These are phyloP conservation scores for Colletotrichum theobromicola DNA, from an alignment of 2,329 filamentous ascomycete species.

Conservation along the genomic window DNA sequence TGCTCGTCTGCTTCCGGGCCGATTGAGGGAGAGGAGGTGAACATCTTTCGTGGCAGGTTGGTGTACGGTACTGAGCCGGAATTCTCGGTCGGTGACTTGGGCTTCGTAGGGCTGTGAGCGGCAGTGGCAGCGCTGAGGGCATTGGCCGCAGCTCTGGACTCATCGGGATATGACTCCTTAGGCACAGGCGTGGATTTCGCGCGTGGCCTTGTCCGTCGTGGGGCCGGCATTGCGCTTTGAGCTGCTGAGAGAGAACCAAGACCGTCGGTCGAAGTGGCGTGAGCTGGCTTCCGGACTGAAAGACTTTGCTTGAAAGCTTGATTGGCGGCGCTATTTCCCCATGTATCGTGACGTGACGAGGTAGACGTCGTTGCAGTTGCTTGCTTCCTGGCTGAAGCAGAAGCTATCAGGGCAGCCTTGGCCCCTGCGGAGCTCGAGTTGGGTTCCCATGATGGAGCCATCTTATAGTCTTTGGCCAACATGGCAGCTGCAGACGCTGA, in stretches of 20 bases:
- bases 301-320: conserved; percentile 62
- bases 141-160: conserved; percentile 66
- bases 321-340: conserved; percentile 73
- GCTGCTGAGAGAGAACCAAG: conserved; percentile 74
- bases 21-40: conserved; percentile 76
- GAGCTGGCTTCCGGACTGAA: conserved; percentile 34
- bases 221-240: conserved; percentile 70
- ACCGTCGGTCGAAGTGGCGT: conserved; percentile 28
- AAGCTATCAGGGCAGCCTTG: conserved; percentile 75
- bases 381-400: conserved; percentile 36
- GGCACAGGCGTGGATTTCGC: conserved; percentile 67
- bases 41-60: conserved; percentile 77
- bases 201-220: conserved; percentile 58
- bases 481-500: conserved; percentile 50
- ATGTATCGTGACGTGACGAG: conserved; percentile 43
- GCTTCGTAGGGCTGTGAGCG: conserved; percentile 60
- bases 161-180: conserved; percentile 56
- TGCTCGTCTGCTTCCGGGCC: conserved; percentile 76
- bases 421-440: conserved; percentile 69
- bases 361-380: conserved; percentile 43
- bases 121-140: conserved; percentile 76
- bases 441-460: conserved; percentile 63
- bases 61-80: conserved; percentile 71
- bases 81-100: conserved; percentile 57
- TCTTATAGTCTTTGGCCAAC: conserved; percentile 47